Evolutionary conservation across 257 asterid species (phyloP).

Genomic region (Solanum infundibuliforme): DNA sequence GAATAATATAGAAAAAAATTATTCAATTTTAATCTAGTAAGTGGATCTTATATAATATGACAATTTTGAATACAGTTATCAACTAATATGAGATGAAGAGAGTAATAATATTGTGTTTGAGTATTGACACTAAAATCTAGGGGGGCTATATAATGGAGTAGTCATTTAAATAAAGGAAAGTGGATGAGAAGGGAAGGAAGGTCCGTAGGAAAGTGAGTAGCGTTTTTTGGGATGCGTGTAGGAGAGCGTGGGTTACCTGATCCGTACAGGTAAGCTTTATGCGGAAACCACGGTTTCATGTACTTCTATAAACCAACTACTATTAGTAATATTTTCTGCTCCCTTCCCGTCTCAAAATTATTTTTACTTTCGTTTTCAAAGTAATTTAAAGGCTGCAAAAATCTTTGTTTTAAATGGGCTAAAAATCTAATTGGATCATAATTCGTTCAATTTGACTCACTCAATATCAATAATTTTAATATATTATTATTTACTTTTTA

Average conservation of each 20-base stretch:
- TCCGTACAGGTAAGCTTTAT: conserved; percentile 47
- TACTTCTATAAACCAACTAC: not conserved
- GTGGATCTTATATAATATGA: not conserved
- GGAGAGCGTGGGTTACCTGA: conserved; percentile 19
- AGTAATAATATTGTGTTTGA: not conserved
- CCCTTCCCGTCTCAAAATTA: not conserved
- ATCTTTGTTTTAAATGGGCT: too few species aligned
- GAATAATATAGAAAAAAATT: too few species aligned
- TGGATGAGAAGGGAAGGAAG: conserved; percentile 13
- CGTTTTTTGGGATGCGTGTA: conserved; percentile 26
- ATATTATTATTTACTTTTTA: too few species aligned
- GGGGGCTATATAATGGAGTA: not conserved
- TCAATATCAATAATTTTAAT: too few species aligned
- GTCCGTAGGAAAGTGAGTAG: conserved; percentile 18
- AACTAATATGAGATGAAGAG: too few species aligned
- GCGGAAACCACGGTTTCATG: conserved; percentile 7
- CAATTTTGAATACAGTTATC: too few species aligned
- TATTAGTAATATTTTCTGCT: too few species aligned
- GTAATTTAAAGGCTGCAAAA: not conserved
- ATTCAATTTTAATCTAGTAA: too few species aligned
- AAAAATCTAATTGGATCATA: too few species aligned
- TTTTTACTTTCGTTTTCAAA: too few species aligned
- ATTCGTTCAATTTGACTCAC: too few species aligned
- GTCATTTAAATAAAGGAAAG: not conserved
- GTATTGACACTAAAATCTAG: not conserved